Conservation (phyloP, 2,329 filamentous ascomycete genomes). For the Xylaria sp. region DNA sequence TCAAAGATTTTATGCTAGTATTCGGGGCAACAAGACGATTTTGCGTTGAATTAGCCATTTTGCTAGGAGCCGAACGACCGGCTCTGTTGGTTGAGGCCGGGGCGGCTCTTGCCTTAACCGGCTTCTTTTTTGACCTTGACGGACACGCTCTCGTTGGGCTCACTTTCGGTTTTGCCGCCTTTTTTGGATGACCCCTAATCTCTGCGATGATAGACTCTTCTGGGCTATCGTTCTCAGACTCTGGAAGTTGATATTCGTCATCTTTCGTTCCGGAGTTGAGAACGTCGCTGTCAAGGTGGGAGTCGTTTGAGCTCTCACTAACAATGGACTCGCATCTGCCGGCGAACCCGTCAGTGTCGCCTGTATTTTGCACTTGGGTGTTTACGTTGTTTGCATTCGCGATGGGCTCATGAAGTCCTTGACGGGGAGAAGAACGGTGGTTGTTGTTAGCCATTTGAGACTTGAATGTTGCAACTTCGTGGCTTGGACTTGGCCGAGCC, state of each 20-base stretch:
- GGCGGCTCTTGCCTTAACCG: slow-evolving; percentile 1
- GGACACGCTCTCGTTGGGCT: neutral
- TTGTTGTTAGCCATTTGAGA: neutral
- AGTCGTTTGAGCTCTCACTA: neutral
- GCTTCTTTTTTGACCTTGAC: slow-evolving; percentile 4
- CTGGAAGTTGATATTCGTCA: slow-evolving; percentile 12
- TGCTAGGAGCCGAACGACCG: neutral
- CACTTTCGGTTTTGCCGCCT: slow-evolving; percentile 1
- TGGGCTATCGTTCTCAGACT: slow-evolving; percentile 6
- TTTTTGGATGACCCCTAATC: neutral
- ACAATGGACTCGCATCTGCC: neutral
- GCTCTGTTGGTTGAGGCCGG: neutral
- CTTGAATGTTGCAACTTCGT: neutral
- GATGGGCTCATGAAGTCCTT: neutral
- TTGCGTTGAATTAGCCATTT: neutral
- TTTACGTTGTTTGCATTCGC: too few relatives aligned
- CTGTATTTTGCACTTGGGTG: neutral
- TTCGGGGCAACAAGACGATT: neutral
- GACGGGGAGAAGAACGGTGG: neutral
- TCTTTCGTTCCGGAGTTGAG: neutral
- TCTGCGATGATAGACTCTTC: slow-evolving; percentile 3
- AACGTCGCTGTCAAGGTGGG: neutral
- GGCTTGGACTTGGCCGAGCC: neutral
- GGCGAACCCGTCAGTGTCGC: slow-evolving; percentile 5
- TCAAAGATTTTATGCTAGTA: neutral